These are phyloP conservation scores for Myxozyma geophila DNA, from an alignment of 805 yeast genomes.

Conservation along the genomic window DNA sequence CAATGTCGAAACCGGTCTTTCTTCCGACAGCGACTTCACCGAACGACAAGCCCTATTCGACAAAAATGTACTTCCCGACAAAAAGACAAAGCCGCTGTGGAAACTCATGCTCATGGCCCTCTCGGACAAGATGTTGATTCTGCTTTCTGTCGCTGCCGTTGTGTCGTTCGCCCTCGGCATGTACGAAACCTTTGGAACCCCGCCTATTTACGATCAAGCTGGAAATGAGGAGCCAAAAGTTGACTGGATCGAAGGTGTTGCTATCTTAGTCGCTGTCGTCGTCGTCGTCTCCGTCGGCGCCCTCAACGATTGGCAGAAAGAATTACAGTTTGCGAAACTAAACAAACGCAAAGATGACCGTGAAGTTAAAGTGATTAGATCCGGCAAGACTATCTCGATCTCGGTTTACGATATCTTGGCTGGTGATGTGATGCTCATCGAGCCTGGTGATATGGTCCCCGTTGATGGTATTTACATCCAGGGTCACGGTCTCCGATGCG, in stretches of 20 bases:
- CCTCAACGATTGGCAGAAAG: slow-evolving; percentile 95
- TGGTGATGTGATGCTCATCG: slow-evolving; percentile 81
- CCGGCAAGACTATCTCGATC: slow-evolving; percentile 67
- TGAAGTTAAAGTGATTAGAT: slow-evolving; percentile 72
- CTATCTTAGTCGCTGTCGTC: slow-evolving; percentile 86
- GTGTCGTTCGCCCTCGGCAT: slow-evolving; percentile 88
- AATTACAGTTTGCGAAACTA: slow-evolving; percentile 84
- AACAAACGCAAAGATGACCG: slow-evolving; percentile 89
- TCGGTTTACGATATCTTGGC: slow-evolving; percentile 77
- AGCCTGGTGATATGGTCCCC: slow-evolving; percentile 94
- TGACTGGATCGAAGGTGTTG: slow-evolving; percentile 98
- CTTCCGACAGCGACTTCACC: slow-evolving; percentile 35
- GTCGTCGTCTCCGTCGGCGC: slow-evolving; percentile 95
- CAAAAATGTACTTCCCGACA: slow-evolving; percentile 70
- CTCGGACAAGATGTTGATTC: slow-evolving; percentile 86
- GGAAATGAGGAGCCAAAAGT: slow-evolving; percentile 80
- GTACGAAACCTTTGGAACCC: slow-evolving; percentile 89
- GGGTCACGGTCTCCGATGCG: slow-evolving; percentile 79
- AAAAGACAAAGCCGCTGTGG: slow-evolving; percentile 69
- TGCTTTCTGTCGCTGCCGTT: slow-evolving; percentile 83
- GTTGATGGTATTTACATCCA: slow-evolving; percentile 78
- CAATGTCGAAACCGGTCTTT: slow-evolving; percentile 43
- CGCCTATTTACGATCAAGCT: slow-evolving; percentile 73
- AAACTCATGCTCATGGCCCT: slow-evolving; percentile 77
- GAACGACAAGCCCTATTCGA: slow-evolving; percentile 62